A percentile compares a stretch with the other conserved stretches of the same genome.
Evolutionary conservation across 202 grass and related monocot genomes (phyloP).

Genomic region (Brachypodium distachyon): DNA sequence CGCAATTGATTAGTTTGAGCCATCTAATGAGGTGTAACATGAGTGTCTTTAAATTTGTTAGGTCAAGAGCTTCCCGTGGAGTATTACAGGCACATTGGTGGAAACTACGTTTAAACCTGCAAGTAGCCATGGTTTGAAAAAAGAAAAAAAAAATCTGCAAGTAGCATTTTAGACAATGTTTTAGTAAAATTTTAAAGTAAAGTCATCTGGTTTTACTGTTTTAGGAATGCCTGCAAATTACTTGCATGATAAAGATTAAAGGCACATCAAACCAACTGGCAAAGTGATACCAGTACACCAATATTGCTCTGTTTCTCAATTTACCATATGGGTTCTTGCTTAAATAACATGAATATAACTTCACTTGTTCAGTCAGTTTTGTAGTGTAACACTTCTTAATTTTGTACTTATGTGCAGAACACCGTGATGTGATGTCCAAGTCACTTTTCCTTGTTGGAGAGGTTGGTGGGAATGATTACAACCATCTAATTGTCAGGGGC

Average conservation of each 20-base stretch:
- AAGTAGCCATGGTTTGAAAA: too few species aligned
- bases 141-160: too few species aligned
- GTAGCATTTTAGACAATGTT: neutral
- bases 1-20: neutral
- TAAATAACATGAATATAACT: neutral
- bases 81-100: neutral
- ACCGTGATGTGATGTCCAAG: slow-evolving; percentile 47
- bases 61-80: neutral
- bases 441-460: slow-evolving; percentile 86
- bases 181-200: neutral
- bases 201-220: neutral
- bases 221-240: neutral
- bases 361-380: neutral
- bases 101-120: neutral
- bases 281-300: neutral
- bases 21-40: neutral
- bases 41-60: neutral
- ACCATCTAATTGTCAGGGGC: slow-evolving; percentile 68
- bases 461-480: slow-evolving; percentile 97
- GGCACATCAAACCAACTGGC: neutral
- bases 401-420: slow-evolving; percentile 42
- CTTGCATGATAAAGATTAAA: neutral
- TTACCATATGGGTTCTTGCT: neutral
- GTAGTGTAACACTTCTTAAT: neutral
- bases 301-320: neutral